A percentile compares a stretch with the other conserved stretches of the same genome.
These are phyloP conservation scores for Starmerella kuoi DNA, from an alignment of 805 yeast genomes.

Conservation along the genomic window DNA sequence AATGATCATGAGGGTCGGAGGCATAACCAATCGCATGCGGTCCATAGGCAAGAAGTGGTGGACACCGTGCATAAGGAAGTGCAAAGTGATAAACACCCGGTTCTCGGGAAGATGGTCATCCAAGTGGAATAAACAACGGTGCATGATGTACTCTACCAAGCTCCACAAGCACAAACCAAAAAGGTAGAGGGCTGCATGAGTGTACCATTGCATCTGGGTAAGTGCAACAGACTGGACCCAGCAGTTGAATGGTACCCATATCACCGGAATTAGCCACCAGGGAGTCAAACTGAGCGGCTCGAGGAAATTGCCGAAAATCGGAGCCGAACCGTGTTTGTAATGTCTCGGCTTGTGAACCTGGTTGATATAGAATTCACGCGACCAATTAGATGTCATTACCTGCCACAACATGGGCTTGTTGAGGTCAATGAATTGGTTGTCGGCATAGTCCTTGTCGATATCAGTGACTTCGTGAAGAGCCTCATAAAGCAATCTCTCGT, in stretches of 20 bases:
- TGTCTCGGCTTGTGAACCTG: conserved; percentile 98
- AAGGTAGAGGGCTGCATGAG: conserved; percentile 39
- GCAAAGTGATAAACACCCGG: conserved; percentile 61
- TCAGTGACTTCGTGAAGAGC: conserved; percentile 68
- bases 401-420: conserved; percentile 71
- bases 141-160: conserved; percentile 72
- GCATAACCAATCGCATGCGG: conserved; percentile 81
- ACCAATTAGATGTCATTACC: conserved; percentile 60
- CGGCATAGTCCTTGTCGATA: conserved; percentile 50
- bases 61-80: conserved; percentile 86
- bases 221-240: conserved; percentile 51
- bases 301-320: conserved; percentile 82
- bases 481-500: conserved; percentile 17
- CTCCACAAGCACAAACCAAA: conserved; percentile 92
- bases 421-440: conserved; percentile 79
- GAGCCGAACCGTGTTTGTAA: conserved; percentile 95
- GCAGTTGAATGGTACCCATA: conserved; percentile 78
- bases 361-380: conserved; percentile 82
- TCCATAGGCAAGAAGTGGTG: conserved; percentile 99
- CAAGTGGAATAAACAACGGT: conserved; percentile 85
- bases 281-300: conserved; percentile 87
- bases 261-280: conserved; percentile 81
- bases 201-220: conserved; percentile 31
- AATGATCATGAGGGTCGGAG: conserved; percentile 70
- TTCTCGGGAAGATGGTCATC: conserved; percentile 78